Evolutionary conservation across 345 rosid genomes (phyloP).

Genomic region (Eucalyptus rudis): DNA sequence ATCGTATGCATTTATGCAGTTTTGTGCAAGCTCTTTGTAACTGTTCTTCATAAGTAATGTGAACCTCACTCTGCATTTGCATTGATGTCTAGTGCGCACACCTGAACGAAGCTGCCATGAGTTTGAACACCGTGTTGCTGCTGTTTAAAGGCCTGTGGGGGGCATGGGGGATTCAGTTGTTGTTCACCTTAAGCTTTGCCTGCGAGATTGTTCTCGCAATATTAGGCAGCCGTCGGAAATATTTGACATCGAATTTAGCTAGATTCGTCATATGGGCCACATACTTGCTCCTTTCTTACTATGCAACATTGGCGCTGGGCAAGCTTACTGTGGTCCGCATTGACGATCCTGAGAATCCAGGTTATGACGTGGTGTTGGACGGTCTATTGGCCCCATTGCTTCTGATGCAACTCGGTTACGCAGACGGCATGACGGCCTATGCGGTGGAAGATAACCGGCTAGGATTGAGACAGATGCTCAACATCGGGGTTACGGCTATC

Average conservation of each 20-base stretch:
- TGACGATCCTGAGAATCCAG: neutral
- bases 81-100: neutral
- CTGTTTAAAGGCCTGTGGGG: neutral
- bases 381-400: neutral
- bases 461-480: neutral
- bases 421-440: conserved; percentile 4
- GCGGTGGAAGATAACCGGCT: conserved; percentile 3
- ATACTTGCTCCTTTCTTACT: neutral
- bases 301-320: neutral
- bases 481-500: neutral
- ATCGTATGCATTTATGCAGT: neutral
- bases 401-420: neutral
- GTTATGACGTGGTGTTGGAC: neutral
- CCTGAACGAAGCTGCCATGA: neutral
- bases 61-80: neutral
- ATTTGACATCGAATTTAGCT: neutral
- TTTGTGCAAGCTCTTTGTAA: neutral
- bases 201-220: neutral
- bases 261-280: neutral
- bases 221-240: neutral
- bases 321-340: neutral
- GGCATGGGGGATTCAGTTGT: neutral
- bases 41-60: neutral
- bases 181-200: neutral
- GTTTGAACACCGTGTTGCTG: neutral